A percentile compares a stretch with the other conserved stretches of the same genome.
These are phyloP conservation scores for Clarireedia hainanense DNA, from an alignment of 2,329 filamentous ascomycete species.

Conservation along the genomic window DNA sequence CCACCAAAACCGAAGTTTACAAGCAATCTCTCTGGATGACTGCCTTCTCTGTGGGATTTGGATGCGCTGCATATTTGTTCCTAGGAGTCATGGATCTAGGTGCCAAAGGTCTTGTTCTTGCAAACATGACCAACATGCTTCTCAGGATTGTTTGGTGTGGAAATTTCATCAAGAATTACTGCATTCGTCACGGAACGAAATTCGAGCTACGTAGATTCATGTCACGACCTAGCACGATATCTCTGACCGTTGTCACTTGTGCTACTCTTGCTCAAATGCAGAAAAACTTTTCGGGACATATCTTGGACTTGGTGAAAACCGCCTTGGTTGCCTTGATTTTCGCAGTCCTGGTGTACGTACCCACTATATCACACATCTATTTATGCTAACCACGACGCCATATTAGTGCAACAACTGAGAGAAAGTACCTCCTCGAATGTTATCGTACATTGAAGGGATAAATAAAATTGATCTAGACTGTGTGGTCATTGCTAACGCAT, in stretches of 20 bases:
- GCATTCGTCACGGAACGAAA: slow-evolving; percentile 38
- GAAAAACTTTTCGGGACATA: slow-evolving; percentile 21
- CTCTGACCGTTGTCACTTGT: slow-evolving; percentile 38
- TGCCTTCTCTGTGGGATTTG: slow-evolving; percentile 70
- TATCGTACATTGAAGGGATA: slow-evolving; percentile 37
- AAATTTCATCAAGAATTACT: slow-evolving; percentile 61
- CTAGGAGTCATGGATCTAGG: slow-evolving; percentile 63
- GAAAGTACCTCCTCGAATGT: slow-evolving; percentile 44
- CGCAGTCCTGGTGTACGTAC: slow-evolving; percentile 49
- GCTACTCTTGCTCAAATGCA: slow-evolving; percentile 32
- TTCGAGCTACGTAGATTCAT: slow-evolving; percentile 37
- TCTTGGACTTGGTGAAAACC: slow-evolving; percentile 36
- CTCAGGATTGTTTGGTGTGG: slow-evolving; percentile 77
- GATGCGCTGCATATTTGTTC: slow-evolving; percentile 64
- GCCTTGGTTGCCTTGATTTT: slow-evolving; percentile 44
- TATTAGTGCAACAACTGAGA: slow-evolving; percentile 46
- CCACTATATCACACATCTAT: not conserved
- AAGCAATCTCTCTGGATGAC: slow-evolving; percentile 79
- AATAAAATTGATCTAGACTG: not conserved
- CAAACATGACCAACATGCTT: slow-evolving; percentile 85
- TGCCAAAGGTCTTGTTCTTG: slow-evolving; percentile 72
- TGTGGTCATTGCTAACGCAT: not conserved
- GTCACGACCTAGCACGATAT: slow-evolving; percentile 37
- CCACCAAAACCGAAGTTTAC: slow-evolving; percentile 66
- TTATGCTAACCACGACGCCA: slow-evolving; percentile 10